Percentiles rank a stretch among this genome's conserved stretches.
Conservation (phyloP, 139 green algal genomes). For the Diplosphaera chodatii region DNA sequence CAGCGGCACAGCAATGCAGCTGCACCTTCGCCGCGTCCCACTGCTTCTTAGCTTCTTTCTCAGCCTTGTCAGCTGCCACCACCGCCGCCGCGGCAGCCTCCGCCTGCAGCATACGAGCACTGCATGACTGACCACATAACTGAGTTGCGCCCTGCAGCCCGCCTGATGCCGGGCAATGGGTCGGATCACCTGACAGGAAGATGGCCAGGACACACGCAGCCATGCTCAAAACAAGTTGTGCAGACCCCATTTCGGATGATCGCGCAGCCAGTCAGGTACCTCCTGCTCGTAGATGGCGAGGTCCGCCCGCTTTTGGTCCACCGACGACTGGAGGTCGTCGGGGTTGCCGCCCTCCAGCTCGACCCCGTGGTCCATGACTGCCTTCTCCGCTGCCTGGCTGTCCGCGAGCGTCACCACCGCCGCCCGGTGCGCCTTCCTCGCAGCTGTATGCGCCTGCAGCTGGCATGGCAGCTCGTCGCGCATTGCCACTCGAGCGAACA, state of each 20-base stretch:
- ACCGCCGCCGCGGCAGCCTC: not conserved
- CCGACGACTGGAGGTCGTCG: not conserved
- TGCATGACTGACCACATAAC: too few species aligned
- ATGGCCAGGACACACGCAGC: too few species aligned
- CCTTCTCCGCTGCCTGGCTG: not conserved
- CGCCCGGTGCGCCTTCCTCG: not conserved
- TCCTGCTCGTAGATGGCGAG: not conserved
- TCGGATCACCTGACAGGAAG: too few species aligned
- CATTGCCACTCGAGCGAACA: too few species aligned
- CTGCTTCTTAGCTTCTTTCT: not conserved
- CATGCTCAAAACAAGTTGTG: too few species aligned
- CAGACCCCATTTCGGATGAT: too few species aligned
- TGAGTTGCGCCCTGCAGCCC: too few species aligned
- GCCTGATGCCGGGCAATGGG: too few species aligned
- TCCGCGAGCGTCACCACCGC: not conserved
- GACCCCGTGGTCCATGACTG: not conserved
- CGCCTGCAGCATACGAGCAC: too few species aligned
- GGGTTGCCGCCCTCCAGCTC: not conserved
- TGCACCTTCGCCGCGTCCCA: not conserved
- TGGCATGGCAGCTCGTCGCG: too few species aligned
- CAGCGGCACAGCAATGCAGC: too few species aligned
- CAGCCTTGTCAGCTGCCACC: not conserved
- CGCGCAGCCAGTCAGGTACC: not conserved
- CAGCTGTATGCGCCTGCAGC: not conserved
- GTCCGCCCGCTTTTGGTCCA: not conserved